phyloP scores from a whole-genome alignment of 306 rosid species.

The Carpinus viminea region DNA sequence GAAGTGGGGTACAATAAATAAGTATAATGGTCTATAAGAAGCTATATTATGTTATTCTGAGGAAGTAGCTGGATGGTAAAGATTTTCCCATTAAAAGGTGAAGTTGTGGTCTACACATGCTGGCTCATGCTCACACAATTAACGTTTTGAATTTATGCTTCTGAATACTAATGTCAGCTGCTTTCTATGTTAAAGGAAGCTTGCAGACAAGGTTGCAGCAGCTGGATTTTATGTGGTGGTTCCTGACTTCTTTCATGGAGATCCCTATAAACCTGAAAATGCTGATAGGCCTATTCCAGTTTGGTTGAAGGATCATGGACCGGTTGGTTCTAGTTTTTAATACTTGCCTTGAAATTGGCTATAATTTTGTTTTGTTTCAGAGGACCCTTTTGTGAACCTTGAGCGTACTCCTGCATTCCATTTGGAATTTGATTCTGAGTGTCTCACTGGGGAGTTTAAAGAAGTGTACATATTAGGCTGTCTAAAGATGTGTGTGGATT shows the following conservation, averaged over 20 bases:
- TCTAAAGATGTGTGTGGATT: not conserved
- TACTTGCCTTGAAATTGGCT: not conserved
- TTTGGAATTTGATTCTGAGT: not conserved
- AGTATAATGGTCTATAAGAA: not conserved
- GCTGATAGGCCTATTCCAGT: conserved; percentile 34
- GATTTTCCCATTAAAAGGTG: not conserved
- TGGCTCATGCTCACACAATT: not conserved
- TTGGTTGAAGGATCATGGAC: conserved; percentile 63
- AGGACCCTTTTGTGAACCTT: not conserved
- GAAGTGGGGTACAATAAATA: not conserved
- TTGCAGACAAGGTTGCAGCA: conserved; percentile 79
- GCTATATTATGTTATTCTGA: not conserved
- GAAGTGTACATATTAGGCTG: not conserved
- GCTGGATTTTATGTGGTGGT: conserved; percentile 76
- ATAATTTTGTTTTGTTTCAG: not conserved
- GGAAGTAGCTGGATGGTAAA: not conserved
- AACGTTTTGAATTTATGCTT: not conserved
- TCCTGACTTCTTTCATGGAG: conserved; percentile 71
- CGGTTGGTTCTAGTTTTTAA: conserved; percentile 48
- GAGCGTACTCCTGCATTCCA: conserved; percentile 1
- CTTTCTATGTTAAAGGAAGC: conserved; percentile 54
- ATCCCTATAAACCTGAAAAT: conserved; percentile 48
- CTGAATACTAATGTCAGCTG: conserved; percentile 16
- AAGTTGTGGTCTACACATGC: not conserved
- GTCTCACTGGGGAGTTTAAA: not conserved